phyloP scores from a whole-genome alignment of 2,329 filamentous ascomycete species.

The Sclerotinia minor region DNA sequence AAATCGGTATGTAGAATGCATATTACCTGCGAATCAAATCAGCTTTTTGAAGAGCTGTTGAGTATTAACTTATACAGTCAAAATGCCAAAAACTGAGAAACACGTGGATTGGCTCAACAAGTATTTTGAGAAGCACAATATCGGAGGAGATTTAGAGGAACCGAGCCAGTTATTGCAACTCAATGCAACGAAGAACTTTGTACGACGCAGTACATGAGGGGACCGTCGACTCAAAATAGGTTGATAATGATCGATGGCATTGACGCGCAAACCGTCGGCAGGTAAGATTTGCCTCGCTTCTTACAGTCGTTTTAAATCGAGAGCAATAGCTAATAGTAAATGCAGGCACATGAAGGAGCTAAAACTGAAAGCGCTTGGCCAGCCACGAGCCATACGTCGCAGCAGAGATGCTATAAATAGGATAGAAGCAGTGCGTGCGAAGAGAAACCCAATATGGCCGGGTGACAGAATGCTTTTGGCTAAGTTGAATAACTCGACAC shows the following conservation, averaged over 20 bases:
- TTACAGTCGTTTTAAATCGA: too few relatives aligned
- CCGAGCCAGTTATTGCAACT: not conserved
- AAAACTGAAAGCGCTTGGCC: not conserved
- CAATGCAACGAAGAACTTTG: not conserved
- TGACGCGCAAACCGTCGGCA: not conserved
- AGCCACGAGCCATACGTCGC: conserved; percentile 7
- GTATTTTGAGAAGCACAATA: not conserved
- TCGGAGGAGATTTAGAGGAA: not conserved
- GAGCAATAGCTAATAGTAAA: not conserved
- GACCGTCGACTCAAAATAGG: not conserved
- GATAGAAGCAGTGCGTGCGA: not conserved
- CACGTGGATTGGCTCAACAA: not conserved
- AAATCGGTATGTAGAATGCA: not conserved
- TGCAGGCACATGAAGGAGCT: not conserved
- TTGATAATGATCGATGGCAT: conserved; percentile 1
- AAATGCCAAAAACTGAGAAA: not conserved
- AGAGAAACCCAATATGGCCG: not conserved
- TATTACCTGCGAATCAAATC: not conserved
- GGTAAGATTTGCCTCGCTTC: not conserved
- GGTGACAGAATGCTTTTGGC: conserved; percentile 15
- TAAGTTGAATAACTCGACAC: not conserved
- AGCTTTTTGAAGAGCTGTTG: not conserved
- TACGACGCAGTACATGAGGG: not conserved
- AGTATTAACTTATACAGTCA: not conserved
- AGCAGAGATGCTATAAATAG: not conserved